Base-by-base conservation (phyloP, 1,284 basidiomycete species). In the Marasmius oreades region DNA sequence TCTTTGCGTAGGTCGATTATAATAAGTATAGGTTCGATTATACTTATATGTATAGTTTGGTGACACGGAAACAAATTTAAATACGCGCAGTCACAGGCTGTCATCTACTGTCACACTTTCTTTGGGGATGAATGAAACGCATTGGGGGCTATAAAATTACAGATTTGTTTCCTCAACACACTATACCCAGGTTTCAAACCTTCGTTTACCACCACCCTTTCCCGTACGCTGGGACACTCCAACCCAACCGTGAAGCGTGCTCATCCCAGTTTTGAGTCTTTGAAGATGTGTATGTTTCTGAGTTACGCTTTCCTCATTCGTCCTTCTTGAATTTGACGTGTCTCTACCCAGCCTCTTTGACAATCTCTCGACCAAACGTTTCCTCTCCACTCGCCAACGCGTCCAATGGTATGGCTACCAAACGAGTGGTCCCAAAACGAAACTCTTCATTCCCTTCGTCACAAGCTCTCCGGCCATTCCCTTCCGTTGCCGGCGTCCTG, bases 391-490 rank as follows among this genome's bases (percentile, higher is more conserved):
- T 89, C 52, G 84, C 85, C 43, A 71, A 71, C 45, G 62, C 72
- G 7, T 63, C 70, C 57, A 31, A 67, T 57, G 31, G 64, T 63
- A 31, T 60, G 46, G 51, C 64, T 61, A 66, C 28, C 50, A 53
- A 44, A 37, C 56, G 59, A 56, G 51, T 58, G 59, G 52, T 69
- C 62, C 51, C 72, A 24, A 72, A 73, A 60, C 77, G 79, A 52
- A 74, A 67, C 55, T 66, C 75, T 23, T 73, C 78, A 5, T 91
- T 92, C 69, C 81, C 84, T 5, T 72, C 79, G 1, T 92, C 89
- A 33, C 85, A 86, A 42, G 83, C 86, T 1, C 75, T 90, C 37
- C 81, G 90, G 22, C 90, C 90, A 26, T 92, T 91, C 69, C 77
- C 85, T 18, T 81, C 84, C 53, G 77, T 90, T 59, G 74, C 81